Percentiles rank a stretch among this genome's conserved stretches.
These are phyloP conservation scores for Candida germanica DNA, from an alignment of 805 yeast genomes.

Conservation along the genomic window DNA sequence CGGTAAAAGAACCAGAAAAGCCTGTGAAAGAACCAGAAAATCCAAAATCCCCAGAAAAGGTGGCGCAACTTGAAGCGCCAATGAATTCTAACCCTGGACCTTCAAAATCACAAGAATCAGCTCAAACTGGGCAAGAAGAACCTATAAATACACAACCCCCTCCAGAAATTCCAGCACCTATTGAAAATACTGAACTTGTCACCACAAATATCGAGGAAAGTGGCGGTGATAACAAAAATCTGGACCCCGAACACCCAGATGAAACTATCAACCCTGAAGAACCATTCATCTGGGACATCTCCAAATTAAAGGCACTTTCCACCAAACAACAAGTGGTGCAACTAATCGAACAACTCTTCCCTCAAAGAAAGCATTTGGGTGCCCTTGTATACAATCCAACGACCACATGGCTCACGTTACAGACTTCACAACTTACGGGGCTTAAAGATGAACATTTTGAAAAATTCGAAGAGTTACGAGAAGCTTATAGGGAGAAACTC, in stretches of 20 bases:
- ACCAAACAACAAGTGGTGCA: constrained; percentile 18
- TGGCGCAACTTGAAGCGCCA: no score
- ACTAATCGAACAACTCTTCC: constrained; percentile 25
- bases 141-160: no score
- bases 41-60: no score
- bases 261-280: not conserved
- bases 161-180: no score
- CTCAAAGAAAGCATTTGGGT: constrained; percentile 44
- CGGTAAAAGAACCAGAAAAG: not conserved
- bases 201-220: not conserved
- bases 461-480: constrained; percentile 27
- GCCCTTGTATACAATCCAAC: constrained; percentile 55
- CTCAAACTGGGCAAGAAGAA: no score
- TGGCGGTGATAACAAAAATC: not conserved
- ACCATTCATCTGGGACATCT: not conserved
- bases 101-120: no score
- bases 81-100: no score
- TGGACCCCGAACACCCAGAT: not conserved
- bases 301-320: constrained; percentile 1
- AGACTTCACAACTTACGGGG: constrained; percentile 28
- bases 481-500: constrained; percentile 22
- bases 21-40: not conserved
- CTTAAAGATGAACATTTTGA: constrained; percentile 29
- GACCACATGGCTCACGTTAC: constrained; percentile 46
- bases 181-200: no score